Conservation (phyloP, 805 yeast genomes). For the Wickerhamia fluorescens region DNA sequence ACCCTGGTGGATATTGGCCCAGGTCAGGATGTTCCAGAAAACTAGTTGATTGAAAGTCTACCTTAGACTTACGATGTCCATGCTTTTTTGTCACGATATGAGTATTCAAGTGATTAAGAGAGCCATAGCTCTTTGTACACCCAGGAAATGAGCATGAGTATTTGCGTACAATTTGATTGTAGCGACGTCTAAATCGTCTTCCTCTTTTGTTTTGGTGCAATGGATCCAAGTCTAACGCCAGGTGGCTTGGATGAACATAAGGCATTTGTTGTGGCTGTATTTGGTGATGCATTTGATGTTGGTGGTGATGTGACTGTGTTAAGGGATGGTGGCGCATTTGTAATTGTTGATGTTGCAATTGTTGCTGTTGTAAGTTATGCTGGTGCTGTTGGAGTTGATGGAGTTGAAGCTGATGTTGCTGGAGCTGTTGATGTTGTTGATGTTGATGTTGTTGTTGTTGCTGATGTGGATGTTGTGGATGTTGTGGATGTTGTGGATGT, state of each 20-base stretch:
- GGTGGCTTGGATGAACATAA: too few relatives aligned
- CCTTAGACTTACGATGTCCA: constrained; percentile 36
- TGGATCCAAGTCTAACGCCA: constrained; percentile 9
- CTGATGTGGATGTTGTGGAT: too few relatives aligned
- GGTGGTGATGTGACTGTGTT: too few relatives aligned
- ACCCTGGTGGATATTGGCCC: constrained; percentile 1
- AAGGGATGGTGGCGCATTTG: too few relatives aligned
- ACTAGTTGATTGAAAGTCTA: constrained; percentile 23
- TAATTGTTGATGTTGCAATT: too few relatives aligned
- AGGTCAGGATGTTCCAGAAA: constrained; percentile 1
- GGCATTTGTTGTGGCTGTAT: too few relatives aligned
- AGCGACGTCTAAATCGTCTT: constrained; percentile 28
- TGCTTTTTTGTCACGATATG: constrained; percentile 40
- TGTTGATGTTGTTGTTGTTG: constrained; percentile 1
- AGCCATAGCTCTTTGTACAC: constrained; percentile 36
- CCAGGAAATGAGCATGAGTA: constrained; percentile 29
- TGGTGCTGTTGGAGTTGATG: constrained; percentile 1
- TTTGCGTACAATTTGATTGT: constrained; percentile 29
- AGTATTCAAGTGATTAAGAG: constrained; percentile 36
- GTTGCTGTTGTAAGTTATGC: constrained; percentile 1
- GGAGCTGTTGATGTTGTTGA: too few relatives aligned
- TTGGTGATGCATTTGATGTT: too few relatives aligned
- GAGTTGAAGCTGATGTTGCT: too few relatives aligned
- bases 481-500: too few relatives aligned
- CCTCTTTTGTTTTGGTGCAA: constrained; percentile 18